phyloP scores from a whole-genome alignment of 176 grass and related monocot genomes.

The Zizania latifolia region DNA sequence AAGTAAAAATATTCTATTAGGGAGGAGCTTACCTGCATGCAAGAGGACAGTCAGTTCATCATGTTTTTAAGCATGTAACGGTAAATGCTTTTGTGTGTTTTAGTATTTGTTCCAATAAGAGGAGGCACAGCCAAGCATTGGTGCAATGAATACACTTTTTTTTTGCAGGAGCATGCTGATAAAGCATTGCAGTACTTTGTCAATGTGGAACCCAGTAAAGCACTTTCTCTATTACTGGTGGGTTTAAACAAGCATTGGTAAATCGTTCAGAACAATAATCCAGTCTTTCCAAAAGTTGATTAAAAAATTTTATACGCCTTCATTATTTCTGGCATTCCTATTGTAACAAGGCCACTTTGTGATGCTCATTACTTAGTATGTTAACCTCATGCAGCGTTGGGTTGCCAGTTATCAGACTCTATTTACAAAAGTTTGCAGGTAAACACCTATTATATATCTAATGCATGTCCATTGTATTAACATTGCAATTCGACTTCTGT shows the following conservation, averaged over 20 bases:
- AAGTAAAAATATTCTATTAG: slow-evolving; percentile 37
- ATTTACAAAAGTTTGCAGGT: slow-evolving; percentile 88
- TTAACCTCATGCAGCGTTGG: slow-evolving; percentile 58
- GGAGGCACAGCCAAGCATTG: not conserved
- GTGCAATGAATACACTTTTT: slow-evolving; percentile 12
- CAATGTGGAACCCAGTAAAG: slow-evolving; percentile 52
- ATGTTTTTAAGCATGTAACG: slow-evolving; percentile 82
- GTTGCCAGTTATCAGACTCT: slow-evolving; percentile 74
- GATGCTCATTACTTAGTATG: slow-evolving; percentile 18
- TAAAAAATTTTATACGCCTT: not conserved
- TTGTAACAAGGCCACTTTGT: not conserved
- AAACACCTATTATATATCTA: slow-evolving; percentile 14
- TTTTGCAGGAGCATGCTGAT: slow-evolving; percentile 85
- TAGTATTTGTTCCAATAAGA: slow-evolving; percentile 1
- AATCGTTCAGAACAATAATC: not conserved
- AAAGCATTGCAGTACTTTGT: slow-evolving; percentile 86
- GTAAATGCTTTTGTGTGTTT: slow-evolving; percentile 43
- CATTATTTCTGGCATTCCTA: not conserved
- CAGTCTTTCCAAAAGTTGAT: not conserved
- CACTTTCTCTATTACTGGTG: slow-evolving; percentile 82
- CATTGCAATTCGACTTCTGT: slow-evolving; percentile 22
- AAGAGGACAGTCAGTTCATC: slow-evolving; percentile 71
- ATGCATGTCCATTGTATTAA: not conserved
- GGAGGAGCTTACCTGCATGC: slow-evolving; percentile 83
- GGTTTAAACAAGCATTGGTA: not conserved